Base-by-base conservation (phyloP, 164 flowering plant genomes). In the Macadamia tetraphylla region DNA sequence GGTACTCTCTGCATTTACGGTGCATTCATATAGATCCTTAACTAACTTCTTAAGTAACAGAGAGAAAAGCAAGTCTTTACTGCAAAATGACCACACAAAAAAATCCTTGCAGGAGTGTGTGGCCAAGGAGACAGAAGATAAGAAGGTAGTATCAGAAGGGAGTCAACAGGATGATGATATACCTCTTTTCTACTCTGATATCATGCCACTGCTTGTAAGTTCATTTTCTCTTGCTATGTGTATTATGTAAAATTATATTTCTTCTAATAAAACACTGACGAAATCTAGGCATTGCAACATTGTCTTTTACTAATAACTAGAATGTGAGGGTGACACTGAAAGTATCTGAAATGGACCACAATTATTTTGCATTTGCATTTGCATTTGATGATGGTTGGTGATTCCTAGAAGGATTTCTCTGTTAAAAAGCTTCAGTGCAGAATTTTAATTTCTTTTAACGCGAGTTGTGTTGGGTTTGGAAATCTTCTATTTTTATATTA, bases 121-220 rank as follows among this genome's bases (percentile, higher is more conserved):
- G 70, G 99, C 85, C 11, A 92, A 95, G 80, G 98, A 81, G 80
- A 86, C 71, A 46, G 97, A 90, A 79, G 99, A 95, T 0, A 75
- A 55, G 43, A 82, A 72, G 44, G 58, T 53, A 35, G 73, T 80
- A 9, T 17, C 31, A 44, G 57, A 64, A 60, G 71, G 43, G 29
- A 15, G 59, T 63, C 42, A 73, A 59, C 81, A 74, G 23, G 78
- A 84, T 23, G 98, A 90, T 66, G 98, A 95, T 12, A 77, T 84
- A 68, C 66, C 98, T 40, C 89, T 95, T 48, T 92, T 95, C 81
- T 95, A 95, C 71, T 83, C 98, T 7, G 99, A 95, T 75, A 52
- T 90, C 67, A 86, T 95, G 98, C 97, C 99, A 4, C 88, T 95
- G 11, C 93, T 95, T n/a, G 99, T 94, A 87, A 79, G 87, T 13